Evolutionary conservation across 306 rosid species (phyloP).

Genomic region (Trifolium repens): DNA sequence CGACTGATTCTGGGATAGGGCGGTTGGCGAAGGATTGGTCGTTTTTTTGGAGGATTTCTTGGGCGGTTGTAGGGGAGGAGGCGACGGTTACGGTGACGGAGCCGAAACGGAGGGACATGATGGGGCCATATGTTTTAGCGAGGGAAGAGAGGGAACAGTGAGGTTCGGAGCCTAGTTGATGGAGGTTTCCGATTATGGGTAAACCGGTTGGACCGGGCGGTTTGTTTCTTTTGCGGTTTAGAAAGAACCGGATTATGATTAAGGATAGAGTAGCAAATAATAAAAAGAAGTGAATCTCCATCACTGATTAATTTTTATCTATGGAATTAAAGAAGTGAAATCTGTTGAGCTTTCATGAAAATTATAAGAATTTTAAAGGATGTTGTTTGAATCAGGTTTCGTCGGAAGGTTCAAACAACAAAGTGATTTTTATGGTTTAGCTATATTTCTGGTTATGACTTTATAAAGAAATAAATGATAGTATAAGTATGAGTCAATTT

Average conservation of each 20-base stretch:
- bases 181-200: conserved; percentile 64
- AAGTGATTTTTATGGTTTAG: too few species aligned
- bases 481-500: too few species aligned
- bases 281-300: conserved; percentile 50
- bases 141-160: conserved; percentile 51
- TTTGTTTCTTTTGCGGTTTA: neutral
- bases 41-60: conserved; percentile 60
- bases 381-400: too few species aligned
- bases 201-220: conserved; percentile 64
- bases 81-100: conserved; percentile 48
- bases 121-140: conserved; percentile 54
- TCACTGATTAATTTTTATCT: neutral
- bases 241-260: conserved; percentile 13
- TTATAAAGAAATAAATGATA: too few species aligned
- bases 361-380: too few species aligned
- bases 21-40: conserved; percentile 56
- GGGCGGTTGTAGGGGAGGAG: conserved; percentile 55
- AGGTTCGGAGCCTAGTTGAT: conserved; percentile 54
- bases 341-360: neutral
- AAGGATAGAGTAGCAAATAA: conserved; percentile 28
- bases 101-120: conserved; percentile 63
- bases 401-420: too few species aligned
- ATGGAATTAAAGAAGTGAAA: too few species aligned
- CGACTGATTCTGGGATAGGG: conserved; percentile 52
- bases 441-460: neutral